Evolutionary conservation across 2,329 filamentous ascomycete species (phyloP).

Genomic region (Trichoderma simmonsii): DNA sequence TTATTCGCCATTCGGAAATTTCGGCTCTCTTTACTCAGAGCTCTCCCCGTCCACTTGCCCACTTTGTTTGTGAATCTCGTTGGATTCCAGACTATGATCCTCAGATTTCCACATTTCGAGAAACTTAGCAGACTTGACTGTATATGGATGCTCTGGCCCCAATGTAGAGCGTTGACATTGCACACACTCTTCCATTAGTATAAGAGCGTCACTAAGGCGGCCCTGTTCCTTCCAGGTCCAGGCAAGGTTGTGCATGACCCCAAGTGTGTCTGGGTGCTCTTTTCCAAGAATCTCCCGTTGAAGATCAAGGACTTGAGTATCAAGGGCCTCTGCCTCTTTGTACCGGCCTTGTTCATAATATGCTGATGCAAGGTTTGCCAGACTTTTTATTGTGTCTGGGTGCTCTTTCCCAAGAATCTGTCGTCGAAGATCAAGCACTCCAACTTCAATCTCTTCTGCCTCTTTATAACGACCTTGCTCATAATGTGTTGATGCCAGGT

Average conservation of each 20-base stretch:
- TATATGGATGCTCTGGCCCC: neutral
- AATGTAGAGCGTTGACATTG: neutral
- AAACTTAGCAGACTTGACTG: accelerated
- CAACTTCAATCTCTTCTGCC: too few species aligned
- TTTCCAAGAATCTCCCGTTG: neutral
- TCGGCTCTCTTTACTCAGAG: too few species aligned
- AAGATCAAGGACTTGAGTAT: neutral
- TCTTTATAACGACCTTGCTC: neutral
- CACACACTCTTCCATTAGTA: neutral
- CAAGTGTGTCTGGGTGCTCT: neutral
- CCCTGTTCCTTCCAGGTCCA: neutral
- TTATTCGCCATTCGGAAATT: too few species aligned
- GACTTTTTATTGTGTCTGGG: neutral
- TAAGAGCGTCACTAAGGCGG: neutral
- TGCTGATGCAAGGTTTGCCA: neutral
- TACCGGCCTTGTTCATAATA: neutral
- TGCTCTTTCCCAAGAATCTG: too few species aligned
- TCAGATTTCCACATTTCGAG: neutral
- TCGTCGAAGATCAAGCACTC: too few species aligned
- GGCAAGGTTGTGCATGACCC: too few species aligned
- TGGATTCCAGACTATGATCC: too few species aligned
- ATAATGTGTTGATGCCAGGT: neutral
- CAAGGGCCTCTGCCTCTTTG: neutral
- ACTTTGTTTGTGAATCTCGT: too few species aligned
- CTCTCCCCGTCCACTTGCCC: too few species aligned